Percentiles rank a stretch among this genome's conserved stretches.
Conservation (phyloP, 2,329 filamentous ascomycete species). For the Verticillium tricorpus region DNA sequence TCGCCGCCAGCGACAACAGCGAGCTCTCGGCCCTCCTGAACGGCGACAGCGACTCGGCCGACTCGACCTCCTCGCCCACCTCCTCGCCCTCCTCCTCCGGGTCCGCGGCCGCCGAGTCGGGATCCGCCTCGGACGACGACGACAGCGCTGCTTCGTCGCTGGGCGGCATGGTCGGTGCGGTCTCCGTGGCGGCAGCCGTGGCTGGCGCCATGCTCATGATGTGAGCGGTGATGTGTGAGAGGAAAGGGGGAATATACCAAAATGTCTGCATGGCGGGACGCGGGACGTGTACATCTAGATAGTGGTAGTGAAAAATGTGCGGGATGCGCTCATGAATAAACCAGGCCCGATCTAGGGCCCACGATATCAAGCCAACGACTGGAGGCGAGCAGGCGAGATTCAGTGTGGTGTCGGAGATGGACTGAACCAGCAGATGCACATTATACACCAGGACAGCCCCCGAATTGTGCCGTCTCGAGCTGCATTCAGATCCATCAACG, state of each 20-base stretch:
- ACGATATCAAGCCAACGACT: no score
- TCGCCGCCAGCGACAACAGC: conserved; percentile 23
- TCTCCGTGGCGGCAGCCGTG: conserved; percentile 8
- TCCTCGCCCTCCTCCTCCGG: background rate
- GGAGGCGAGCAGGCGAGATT: no score
- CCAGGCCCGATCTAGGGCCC: no score
- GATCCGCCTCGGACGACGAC: background rate
- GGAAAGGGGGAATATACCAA: background rate
- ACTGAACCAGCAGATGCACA: no score
- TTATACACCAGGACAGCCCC: no score
- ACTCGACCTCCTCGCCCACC: background rate
- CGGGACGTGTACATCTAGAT: background rate
- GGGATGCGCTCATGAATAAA: background rate
- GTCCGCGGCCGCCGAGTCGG: conserved; percentile 4
- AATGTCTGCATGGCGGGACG: background rate
- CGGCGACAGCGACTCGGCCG: conserved; percentile 9
- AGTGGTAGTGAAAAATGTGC: no score
- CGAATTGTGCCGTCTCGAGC: no score
- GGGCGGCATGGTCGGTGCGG: background rate
- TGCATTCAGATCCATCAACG: no score
- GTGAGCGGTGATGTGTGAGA: background rate
- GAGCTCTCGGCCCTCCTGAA: conserved; percentile 28
- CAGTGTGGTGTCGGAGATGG: no score
- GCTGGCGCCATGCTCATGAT: conserved; percentile 10
- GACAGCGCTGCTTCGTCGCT: conserved; percentile 3